Conservation (phyloP, 1,284 basidiomycete species). For the Neolentinus lepideus region DNA sequence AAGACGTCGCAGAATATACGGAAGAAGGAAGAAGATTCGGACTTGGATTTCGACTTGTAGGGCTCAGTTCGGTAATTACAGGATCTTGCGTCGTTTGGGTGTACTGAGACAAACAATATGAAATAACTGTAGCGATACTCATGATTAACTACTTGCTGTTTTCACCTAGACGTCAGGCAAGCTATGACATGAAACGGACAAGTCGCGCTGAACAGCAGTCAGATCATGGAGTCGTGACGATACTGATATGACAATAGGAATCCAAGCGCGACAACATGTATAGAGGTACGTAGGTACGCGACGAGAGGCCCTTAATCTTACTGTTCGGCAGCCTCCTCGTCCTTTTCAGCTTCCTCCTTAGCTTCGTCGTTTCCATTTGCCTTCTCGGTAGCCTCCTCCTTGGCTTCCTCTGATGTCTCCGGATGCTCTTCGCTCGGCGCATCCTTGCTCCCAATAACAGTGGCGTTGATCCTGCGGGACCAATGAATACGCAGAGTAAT, state of each 20-base stretch:
- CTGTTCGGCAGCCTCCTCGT: neutral
- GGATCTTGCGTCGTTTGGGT: neutral
- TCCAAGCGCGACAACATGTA: neutral
- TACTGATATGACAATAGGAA: neutral
- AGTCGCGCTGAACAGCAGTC: neutral
- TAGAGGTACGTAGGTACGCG: neutral
- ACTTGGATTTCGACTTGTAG: constrained; percentile 68
- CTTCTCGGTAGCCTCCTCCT: constrained; percentile 12
- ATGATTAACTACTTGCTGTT: neutral
- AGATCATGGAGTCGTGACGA: neutral
- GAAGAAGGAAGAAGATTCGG: constrained; percentile 51
- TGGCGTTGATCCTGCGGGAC: constrained; percentile 60
- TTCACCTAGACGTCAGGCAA: too few species aligned
- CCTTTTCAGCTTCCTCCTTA: neutral
- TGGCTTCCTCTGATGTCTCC: constrained; percentile 17
- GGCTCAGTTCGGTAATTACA: neutral
- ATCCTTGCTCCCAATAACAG: constrained; percentile 68
- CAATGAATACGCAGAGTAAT: constrained; percentile 1
- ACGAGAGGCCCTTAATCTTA: neutral
- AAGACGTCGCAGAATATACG: constrained; percentile 47
- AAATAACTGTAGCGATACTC: neutral
- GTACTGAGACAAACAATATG: neutral
- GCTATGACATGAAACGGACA: too few species aligned
- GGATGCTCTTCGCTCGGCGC: constrained; percentile 32
- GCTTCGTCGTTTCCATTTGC: neutral